Conservation (phyloP, 2,329 filamentous ascomycete species). For the Epicoccum sorghinum region DNA sequence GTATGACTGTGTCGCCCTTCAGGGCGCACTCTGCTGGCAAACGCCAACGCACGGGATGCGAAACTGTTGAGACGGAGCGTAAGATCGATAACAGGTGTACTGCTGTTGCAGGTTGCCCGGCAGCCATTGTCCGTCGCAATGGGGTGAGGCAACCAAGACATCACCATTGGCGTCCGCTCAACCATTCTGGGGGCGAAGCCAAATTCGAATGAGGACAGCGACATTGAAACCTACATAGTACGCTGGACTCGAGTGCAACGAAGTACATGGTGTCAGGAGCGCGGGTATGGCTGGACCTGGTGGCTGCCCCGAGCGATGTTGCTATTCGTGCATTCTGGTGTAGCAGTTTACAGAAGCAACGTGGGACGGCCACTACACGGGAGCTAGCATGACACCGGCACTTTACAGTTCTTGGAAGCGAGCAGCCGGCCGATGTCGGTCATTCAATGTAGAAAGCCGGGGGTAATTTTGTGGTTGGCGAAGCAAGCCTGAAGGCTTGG, state of each 20-base stretch:
- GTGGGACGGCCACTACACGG: conserved; percentile 10
- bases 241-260: conserved; percentile 4
- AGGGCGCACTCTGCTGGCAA: not conserved
- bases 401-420: conserved; percentile 18
- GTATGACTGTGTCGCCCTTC: conserved; percentile 11
- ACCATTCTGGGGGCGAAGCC: conserved; percentile 4
- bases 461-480: conserved; percentile 10
- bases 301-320: conserved; percentile 5
- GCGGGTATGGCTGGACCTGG: conserved; percentile 5
- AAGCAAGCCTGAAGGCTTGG: not conserved
- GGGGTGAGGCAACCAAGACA: conserved; percentile 1
- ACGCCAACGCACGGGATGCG: conserved; percentile 5
- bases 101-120: conserved; percentile 12
- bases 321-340: conserved; percentile 3
- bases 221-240: not conserved
- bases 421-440: conserved; percentile 34
- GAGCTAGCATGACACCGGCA: conserved; percentile 29
- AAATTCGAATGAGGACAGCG: not conserved
- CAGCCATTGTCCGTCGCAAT: conserved; percentile 4
- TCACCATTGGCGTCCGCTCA: not conserved
- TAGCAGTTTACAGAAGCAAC: conserved; percentile 11
- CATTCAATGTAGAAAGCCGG: conserved; percentile 18
- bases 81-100: conserved; percentile 8
- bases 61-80: conserved; percentile 17
- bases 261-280: not conserved